Evolutionary conservation across 2,329 filamentous ascomycete species (phyloP).

Genomic region (Colletotrichum salicis): DNA sequence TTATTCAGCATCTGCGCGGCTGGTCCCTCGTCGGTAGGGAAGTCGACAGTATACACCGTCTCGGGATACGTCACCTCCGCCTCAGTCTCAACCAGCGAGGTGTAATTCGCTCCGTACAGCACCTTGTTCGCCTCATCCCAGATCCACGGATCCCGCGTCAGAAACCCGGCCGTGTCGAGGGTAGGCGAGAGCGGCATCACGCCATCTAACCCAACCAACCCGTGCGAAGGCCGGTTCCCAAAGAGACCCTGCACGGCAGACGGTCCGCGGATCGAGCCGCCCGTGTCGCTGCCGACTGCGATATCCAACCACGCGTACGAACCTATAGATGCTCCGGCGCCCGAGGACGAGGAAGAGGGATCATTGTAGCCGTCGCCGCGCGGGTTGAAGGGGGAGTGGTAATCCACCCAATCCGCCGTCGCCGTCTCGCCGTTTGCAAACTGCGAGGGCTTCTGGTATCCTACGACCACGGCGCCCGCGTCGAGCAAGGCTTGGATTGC

Average conservation of each 20-base stretch:
- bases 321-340: slow-evolving; percentile 46
- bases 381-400: slow-evolving; percentile 53
- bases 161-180: slow-evolving; percentile 57
- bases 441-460: slow-evolving; percentile 57
- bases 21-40: slow-evolving; percentile 37
- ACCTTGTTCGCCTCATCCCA: slow-evolving; percentile 47
- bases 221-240: slow-evolving; percentile 56
- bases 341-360: slow-evolving; percentile 53
- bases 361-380: slow-evolving; percentile 59
- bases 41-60: slow-evolving; percentile 44
- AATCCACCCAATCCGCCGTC: slow-evolving; percentile 57
- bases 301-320: slow-evolving; percentile 58
- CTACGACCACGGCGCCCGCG: slow-evolving; percentile 62
- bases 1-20: slow-evolving; percentile 39
- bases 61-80: slow-evolving; percentile 33
- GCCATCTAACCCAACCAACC: slow-evolving; percentile 50
- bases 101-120: slow-evolving; percentile 48
- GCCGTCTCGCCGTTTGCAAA: slow-evolving; percentile 55
- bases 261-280: slow-evolving; percentile 58
- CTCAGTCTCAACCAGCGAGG: slow-evolving; percentile 35
- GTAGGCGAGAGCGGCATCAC: slow-evolving; percentile 54
- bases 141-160: slow-evolving; percentile 48
- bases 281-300: slow-evolving; percentile 56
- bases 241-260: slow-evolving; percentile 54
- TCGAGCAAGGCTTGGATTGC: slow-evolving; percentile 67